Evolutionary conservation across 2,329 filamentous ascomycete genomes (phyloP).

Genomic region (Corynespora cassiicola): DNA sequence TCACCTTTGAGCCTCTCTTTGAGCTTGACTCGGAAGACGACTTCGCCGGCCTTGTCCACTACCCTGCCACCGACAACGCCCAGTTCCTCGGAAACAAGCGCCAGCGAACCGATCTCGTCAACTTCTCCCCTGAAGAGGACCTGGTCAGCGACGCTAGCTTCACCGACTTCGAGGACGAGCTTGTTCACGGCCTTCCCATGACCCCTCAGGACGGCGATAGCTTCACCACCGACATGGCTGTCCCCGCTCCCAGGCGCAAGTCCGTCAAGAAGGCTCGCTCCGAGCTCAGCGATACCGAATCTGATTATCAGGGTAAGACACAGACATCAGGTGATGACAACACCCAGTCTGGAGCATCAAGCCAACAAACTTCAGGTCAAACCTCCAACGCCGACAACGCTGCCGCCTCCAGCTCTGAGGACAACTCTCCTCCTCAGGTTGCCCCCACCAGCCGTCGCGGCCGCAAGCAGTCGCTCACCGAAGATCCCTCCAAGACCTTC

Average conservation of each 20-base stretch:
- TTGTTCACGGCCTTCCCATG: conserved; percentile 66
- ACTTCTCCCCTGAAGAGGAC: conserved; percentile 71
- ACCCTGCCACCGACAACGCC: conserved; percentile 65
- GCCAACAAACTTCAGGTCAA: conserved; percentile 43
- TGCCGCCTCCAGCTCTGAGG: conserved; percentile 53
- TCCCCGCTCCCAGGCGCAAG: conserved; percentile 31
- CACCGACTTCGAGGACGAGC: conserved; percentile 75
- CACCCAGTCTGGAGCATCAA: conserved; percentile 43
- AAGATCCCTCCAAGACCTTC: conserved; percentile 98
- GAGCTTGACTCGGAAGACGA: conserved; percentile 93
- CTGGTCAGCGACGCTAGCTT: conserved; percentile 80
- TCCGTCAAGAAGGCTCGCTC: conserved; percentile 33
- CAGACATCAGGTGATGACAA: conserved; percentile 40
- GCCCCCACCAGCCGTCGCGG: conserved; percentile 83
- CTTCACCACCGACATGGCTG: conserved; percentile 38
- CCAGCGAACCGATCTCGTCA: conserved; percentile 72
- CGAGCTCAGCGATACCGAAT: conserved; percentile 43
- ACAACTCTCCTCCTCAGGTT: conserved; percentile 34
- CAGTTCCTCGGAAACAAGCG: conserved; percentile 71
- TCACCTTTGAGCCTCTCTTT: conserved; percentile 83
- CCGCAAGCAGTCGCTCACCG: conserved; percentile 96
- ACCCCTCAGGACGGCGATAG: conserved; percentile 65
- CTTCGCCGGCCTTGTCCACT: conserved; percentile 77
- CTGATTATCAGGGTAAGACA: conserved; percentile 43
- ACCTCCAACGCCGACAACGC: conserved; percentile 50